Evolutionary conservation across 805 yeast genomes (phyloP).

Genomic region (Pichia paraexigua): DNA sequence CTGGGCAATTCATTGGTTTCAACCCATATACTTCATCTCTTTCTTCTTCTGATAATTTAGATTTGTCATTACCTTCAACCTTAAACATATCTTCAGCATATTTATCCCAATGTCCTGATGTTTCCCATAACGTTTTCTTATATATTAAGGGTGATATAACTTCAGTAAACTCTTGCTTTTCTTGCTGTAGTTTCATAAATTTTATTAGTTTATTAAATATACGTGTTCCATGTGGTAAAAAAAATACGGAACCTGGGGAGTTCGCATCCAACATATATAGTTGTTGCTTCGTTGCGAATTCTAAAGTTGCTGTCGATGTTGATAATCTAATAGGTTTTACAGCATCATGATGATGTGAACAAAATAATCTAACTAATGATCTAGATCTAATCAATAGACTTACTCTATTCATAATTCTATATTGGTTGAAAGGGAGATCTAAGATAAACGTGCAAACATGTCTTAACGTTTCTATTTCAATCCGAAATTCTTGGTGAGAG

Average conservation of each 20-base stretch:
- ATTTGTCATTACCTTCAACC: constrained; percentile 53
- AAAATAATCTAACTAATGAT: not conserved
- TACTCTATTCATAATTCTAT: not conserved
- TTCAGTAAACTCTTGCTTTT: constrained; percentile 77
- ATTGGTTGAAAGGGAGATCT: not conserved
- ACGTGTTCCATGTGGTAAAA: constrained; percentile 87
- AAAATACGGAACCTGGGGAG: constrained; percentile 90
- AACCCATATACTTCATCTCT: constrained; percentile 51
- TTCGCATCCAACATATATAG: constrained; percentile 70
- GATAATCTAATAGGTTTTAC: constrained; percentile 9
- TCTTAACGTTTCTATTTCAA: not conserved
- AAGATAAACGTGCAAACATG: not conserved
- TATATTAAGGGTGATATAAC: constrained; percentile 89
- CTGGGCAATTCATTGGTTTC: constrained; percentile 44
- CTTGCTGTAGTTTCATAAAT: constrained; percentile 82
- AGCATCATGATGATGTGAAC: constrained; percentile 10
- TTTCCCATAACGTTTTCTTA: constrained; percentile 77
- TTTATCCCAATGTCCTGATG: constrained; percentile 93
- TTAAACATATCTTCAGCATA: constrained; percentile 91
- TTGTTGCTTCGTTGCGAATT: constrained; percentile 59
- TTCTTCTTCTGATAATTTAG: constrained; percentile 30
- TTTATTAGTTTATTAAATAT: constrained; percentile 69
- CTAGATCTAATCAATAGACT: not conserved
- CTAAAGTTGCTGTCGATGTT: constrained; percentile 28
- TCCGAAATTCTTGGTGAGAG: not conserved